Base-by-base conservation (phyloP, 192 early-diverging fungal genomes). In the Umbelopsis isabellina region DNA sequence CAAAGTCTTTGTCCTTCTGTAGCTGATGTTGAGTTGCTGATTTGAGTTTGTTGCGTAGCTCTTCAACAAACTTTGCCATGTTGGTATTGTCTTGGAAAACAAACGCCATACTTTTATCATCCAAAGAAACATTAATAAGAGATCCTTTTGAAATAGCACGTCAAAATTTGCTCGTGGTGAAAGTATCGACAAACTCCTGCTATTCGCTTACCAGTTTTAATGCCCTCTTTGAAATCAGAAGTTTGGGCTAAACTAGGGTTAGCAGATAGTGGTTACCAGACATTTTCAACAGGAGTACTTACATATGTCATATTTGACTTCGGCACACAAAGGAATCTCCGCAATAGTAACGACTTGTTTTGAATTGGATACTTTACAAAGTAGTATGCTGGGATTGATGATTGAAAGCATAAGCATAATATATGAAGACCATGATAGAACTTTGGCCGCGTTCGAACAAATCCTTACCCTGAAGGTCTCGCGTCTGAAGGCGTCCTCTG, bases 31-130 rank as follows among this genome's bases (percentile, higher is more conserved):
- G 18, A 61, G 27, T 30, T 15, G 55, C 21, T 2, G 30, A 30
- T 27, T 30, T 25, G 25, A 61, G 27, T 61, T 30, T 27, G 12
- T 61, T 61, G 11, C 55, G 55, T 13, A 61, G 21, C 55, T 61
- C 55, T 35, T 61, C 55, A 25, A 61, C 55, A 61, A 61, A 61
- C 13, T 61, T 61, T 6, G 55, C 55, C 55, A 61, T 61, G 13
- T 61, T 61, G 55, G 5, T 6, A 61, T 61, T 61, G 18, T 61
- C 30, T 8, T n/a, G 55, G 30, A 61, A 61, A 4, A 61, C 13
- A 18, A 61, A 13, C 12, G 55, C 27, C 4, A 61, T 18, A 61
- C 3, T 35, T 8, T 61, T 30, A n/a, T 61, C 33, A 13, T 30
- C 55, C 18, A 13, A 18, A 18, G 6, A 18, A 27, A 61, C 16